Percentiles rank a stretch among this genome's conserved stretches.
Evolutionary conservation across 768 basidiomycete species (phyloP).

Genomic region (Tricholoma flavovirens): DNA sequence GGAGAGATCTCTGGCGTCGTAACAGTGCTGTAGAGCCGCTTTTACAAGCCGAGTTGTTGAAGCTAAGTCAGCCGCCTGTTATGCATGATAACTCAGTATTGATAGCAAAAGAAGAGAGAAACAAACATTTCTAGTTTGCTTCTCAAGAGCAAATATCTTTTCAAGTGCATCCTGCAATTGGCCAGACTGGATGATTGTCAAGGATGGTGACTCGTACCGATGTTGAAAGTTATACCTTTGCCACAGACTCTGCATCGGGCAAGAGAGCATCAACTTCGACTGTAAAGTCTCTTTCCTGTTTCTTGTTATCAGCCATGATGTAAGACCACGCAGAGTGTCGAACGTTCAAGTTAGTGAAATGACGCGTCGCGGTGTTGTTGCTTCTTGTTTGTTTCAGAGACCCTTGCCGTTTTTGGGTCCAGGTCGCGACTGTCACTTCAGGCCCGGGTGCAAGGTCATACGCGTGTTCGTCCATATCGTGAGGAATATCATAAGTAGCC

Average conservation of each 20-base stretch:
- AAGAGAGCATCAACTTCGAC: slow-evolving; percentile 74
- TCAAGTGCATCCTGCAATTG: slow-evolving; percentile 84
- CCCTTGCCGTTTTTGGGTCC: slow-evolving; percentile 14
- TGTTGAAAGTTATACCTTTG: slow-evolving; percentile 47
- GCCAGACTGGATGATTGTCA: slow-evolving; percentile 50
- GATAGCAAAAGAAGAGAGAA: not conserved
- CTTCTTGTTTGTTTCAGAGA: slow-evolving; percentile 22
- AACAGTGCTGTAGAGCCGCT: slow-evolving; percentile 64
- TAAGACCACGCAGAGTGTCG: slow-evolving; percentile 30
- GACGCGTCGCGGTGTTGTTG: slow-evolving; percentile 64
- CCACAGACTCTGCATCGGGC: slow-evolving; percentile 58
- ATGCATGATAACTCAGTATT: slow-evolving; percentile 1
- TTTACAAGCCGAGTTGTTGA: slow-evolving; percentile 89
- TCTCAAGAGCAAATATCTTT: slow-evolving; percentile 84
- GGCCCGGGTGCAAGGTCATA: slow-evolving; percentile 6
- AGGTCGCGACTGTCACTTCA: slow-evolving; percentile 25
- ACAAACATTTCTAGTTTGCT: slow-evolving; percentile 91
- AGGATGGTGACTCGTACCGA: slow-evolving; percentile 10
- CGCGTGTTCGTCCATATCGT: slow-evolving; percentile 22
- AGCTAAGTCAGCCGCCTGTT: slow-evolving; percentile 82
- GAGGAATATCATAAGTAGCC: slow-evolving; percentile 24
- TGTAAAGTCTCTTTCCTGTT: slow-evolving; percentile 84
- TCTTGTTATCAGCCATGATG: slow-evolving; percentile 75
- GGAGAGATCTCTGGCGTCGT: slow-evolving; percentile 63
- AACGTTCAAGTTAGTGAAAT: slow-evolving; percentile 34